Conservation (phyloP, 2,329 filamentous ascomycete species). For the Scolecobasidium constrictum region DNA sequence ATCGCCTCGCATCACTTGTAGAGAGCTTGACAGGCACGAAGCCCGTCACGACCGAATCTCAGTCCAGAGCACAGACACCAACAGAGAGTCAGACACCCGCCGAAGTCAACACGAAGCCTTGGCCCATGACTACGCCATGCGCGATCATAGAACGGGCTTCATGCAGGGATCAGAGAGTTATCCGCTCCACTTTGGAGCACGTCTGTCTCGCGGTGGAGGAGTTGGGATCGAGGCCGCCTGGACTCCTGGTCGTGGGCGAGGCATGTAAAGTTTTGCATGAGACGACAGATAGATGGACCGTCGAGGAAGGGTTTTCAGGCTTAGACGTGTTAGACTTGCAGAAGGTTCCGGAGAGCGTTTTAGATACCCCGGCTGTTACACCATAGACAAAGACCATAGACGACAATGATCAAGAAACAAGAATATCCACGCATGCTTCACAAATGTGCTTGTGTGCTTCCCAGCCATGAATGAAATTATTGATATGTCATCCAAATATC, state of each 20-base stretch:
- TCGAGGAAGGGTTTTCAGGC: slow-evolving; percentile 78
- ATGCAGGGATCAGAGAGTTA: slow-evolving; percentile 87
- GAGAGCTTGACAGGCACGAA: slow-evolving; percentile 42
- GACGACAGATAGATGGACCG: slow-evolving; percentile 57
- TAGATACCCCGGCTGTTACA: neutral
- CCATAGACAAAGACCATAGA: neutral
- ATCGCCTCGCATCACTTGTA: slow-evolving; percentile 67
- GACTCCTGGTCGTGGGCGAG: slow-evolving; percentile 72
- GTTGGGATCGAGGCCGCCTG: slow-evolving; percentile 81
- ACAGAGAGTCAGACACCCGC: slow-evolving; percentile 15
- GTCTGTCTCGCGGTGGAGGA: slow-evolving; percentile 77
- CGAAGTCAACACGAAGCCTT: slow-evolving; percentile 32
- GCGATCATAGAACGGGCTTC: slow-evolving; percentile 89
- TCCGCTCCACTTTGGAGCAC: slow-evolving; percentile 71
- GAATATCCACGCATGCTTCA: too few species aligned
- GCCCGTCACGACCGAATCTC: neutral
- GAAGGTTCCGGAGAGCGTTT: slow-evolving; percentile 11
- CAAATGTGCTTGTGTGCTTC: too few species aligned
- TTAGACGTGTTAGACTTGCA: slow-evolving; percentile 47
- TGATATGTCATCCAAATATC: too few species aligned
- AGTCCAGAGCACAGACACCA: neutral
- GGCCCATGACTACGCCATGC: slow-evolving; percentile 72
- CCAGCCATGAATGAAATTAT: too few species aligned
- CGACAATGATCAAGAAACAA: too few species aligned
- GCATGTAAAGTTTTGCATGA: slow-evolving; percentile 70